These are phyloP conservation scores for Cryptococcus depauperatus DNA, from an alignment of 1,284 basidiomycete species.

Conservation along the genomic window DNA sequence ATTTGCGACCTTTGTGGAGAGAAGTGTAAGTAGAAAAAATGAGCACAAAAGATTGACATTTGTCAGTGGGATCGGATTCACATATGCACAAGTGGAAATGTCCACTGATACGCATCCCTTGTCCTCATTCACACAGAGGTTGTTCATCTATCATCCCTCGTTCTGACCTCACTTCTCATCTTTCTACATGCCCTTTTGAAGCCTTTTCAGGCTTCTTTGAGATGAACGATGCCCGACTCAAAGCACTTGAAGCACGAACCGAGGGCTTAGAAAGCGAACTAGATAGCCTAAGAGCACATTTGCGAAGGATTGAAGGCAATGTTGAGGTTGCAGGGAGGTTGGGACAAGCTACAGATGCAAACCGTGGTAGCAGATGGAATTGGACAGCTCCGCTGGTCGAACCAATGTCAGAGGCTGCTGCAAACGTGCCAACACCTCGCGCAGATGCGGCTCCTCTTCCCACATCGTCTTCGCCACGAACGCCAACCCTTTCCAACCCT, in stretches of 20 bases:
- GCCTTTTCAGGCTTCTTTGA: slow-evolving; percentile 56
- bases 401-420: not conserved
- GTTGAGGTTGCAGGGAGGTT: slow-evolving; percentile 1
- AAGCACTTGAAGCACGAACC: slow-evolving; percentile 44
- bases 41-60: not conserved
- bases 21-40: slow-evolving; percentile 8
- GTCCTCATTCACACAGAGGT: slow-evolving; percentile 52
- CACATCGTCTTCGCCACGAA: not conserved
- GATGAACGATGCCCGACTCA: slow-evolving; percentile 48
- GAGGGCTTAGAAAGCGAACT: slow-evolving; percentile 54
- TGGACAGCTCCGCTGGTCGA: not conserved
- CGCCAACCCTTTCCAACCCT: not conserved
- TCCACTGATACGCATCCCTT: slow-evolving; percentile 45
- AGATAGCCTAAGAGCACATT: slow-evolving; percentile 54
- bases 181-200: slow-evolving; percentile 55
- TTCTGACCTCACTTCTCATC: slow-evolving; percentile 47
- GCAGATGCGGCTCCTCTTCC: not conserved
- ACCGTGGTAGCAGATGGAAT: not conserved
- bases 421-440: not conserved
- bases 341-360: not conserved
- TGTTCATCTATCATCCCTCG: slow-evolving; percentile 54
- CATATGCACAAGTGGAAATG: slow-evolving; percentile 29
- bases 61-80: slow-evolving; percentile 12
- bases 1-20: slow-evolving; percentile 17
- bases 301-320: slow-evolving; percentile 48